Conservation (phyloP, 2,329 filamentous ascomycete genomes). For the Dactylellina haptotyla region DNA sequence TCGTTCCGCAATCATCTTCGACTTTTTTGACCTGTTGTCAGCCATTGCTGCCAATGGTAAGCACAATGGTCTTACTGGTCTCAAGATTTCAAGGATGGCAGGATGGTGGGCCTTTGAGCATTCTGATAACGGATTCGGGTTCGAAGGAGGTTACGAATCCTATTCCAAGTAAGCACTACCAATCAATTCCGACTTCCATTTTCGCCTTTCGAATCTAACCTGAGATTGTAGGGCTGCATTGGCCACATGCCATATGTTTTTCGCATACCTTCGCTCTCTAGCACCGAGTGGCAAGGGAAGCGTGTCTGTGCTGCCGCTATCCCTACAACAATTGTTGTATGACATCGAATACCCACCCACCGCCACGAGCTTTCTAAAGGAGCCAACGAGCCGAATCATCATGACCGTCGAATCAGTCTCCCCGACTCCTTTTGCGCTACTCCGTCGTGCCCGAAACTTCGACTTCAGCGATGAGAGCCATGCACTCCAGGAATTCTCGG, state of each 20-base stretch:
- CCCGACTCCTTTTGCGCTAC: conserved; percentile 87
- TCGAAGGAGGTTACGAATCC: conserved; percentile 90
- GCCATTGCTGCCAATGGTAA: conserved; percentile 93
- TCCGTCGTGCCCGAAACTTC: conserved; percentile 92
- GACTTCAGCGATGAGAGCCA: conserved; percentile 90
- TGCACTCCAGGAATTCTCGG: conserved; percentile 84
- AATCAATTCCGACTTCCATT: neutral
- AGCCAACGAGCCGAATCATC: conserved; percentile 84
- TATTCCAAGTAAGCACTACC: conserved; percentile 79
- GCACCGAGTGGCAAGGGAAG: conserved; percentile 79
- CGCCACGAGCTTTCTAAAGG: conserved; percentile 77
- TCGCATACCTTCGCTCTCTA: conserved; percentile 91
- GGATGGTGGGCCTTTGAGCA: conserved; percentile 99
- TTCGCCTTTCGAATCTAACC: conserved; percentile 5
- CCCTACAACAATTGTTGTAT: conserved; percentile 86
- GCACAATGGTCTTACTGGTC: conserved; percentile 87
- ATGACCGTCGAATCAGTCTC: conserved; percentile 98
- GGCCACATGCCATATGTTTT: conserved; percentile 96
- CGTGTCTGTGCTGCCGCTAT: conserved; percentile 87
- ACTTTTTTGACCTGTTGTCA: conserved; percentile 93
- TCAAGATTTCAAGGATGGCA: conserved; percentile 92
- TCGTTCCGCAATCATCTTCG: conserved; percentile 87
- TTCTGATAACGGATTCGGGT: conserved; percentile 84
- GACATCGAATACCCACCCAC: conserved; percentile 95
- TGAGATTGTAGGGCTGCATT: conserved; percentile 78